Percentiles rank a stretch among this genome's conserved stretches.
These are phyloP conservation scores for Inonotus obliquus DNA, from an alignment of 1,284 basidiomycete species.

Conservation along the genomic window DNA sequence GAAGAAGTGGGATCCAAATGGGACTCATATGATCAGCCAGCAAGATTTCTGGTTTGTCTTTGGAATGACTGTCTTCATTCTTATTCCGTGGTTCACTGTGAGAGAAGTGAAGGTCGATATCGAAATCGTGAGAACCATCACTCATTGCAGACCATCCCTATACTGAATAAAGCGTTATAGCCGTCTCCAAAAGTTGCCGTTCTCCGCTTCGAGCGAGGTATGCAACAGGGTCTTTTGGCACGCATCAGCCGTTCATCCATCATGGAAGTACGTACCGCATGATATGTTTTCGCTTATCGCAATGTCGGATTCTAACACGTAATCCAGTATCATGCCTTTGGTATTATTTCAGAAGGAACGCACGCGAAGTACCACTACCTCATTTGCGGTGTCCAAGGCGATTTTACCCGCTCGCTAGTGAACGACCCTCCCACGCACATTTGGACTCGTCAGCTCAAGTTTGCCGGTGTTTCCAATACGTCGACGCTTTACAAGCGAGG, in stretches of 20 bases:
- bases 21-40: slow-evolving; percentile 33
- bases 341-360: slow-evolving; percentile 61
- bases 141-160: background rate
- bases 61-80: slow-evolving; percentile 38
- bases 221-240: slow-evolving; percentile 66
- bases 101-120: slow-evolving; percentile 40
- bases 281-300: background rate
- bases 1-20: slow-evolving; percentile 35
- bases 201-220: slow-evolving; percentile 61
- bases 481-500: slow-evolving; percentile 41
- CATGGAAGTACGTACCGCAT: slow-evolving; percentile 37
- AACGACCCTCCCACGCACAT: slow-evolving; percentile 55
- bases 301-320: background rate
- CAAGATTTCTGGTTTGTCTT: slow-evolving; percentile 44
- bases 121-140: slow-evolving; percentile 36
- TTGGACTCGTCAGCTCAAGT: slow-evolving; percentile 68
- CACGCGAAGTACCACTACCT: slow-evolving; percentile 62
- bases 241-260: slow-evolving; percentile 61
- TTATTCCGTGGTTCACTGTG: slow-evolving; percentile 40
- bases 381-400: slow-evolving; percentile 67
- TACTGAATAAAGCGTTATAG: slow-evolving; percentile 29
- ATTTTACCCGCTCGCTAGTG: slow-evolving; percentile 60
- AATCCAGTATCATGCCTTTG: slow-evolving; percentile 56
- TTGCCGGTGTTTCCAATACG: slow-evolving; percentile 40
- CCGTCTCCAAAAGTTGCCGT: slow-evolving; percentile 66